phyloP scores from a whole-genome alignment of 2,329 filamentous ascomycete genomes.

The Helotiales sp. region DNA sequence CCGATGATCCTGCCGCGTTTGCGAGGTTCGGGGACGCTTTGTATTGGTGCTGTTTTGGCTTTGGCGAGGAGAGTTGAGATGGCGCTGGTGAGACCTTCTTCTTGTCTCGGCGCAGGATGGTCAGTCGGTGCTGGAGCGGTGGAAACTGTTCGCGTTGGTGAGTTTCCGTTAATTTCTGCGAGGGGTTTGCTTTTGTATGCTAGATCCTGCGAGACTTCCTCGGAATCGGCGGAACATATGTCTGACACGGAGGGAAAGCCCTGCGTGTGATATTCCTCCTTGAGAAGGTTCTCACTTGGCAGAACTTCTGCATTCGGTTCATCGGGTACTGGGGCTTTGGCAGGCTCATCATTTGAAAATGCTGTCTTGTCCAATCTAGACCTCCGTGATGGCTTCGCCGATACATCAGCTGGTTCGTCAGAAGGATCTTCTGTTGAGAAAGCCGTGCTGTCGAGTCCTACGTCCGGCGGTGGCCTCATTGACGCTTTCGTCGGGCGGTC shows the following conservation, averaged over 20 bases:
- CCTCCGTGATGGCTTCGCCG: not conserved
- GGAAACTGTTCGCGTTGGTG: constrained; percentile 34
- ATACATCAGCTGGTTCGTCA: not conserved
- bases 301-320: not conserved
- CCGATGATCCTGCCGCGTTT: constrained; percentile 53
- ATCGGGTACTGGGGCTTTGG: not conserved
- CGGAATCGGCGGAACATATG: constrained; percentile 15
- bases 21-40: constrained; percentile 37
- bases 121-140: constrained; percentile 32
- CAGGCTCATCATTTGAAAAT: constrained; percentile 27
- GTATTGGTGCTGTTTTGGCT: constrained; percentile 33
- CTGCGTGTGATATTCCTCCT: constrained; percentile 21
- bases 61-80: constrained; percentile 42
- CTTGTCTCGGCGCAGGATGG: constrained; percentile 23
- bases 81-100: constrained; percentile 37
- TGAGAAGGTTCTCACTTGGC: constrained; percentile 10
- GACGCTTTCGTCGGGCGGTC: constrained; percentile 20
- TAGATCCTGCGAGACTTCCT: constrained; percentile 20
- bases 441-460: not conserved
- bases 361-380: constrained; percentile 30
- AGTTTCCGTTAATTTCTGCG: constrained; percentile 42
- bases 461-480: constrained; percentile 14
- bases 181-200: constrained; percentile 35
- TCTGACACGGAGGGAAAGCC: constrained; percentile 9
- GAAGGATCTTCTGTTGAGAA: not conserved